These are phyloP conservation scores for Xylaria sp. DNA, from an alignment of 2,329 filamentous ascomycete species.

Conservation along the genomic window DNA sequence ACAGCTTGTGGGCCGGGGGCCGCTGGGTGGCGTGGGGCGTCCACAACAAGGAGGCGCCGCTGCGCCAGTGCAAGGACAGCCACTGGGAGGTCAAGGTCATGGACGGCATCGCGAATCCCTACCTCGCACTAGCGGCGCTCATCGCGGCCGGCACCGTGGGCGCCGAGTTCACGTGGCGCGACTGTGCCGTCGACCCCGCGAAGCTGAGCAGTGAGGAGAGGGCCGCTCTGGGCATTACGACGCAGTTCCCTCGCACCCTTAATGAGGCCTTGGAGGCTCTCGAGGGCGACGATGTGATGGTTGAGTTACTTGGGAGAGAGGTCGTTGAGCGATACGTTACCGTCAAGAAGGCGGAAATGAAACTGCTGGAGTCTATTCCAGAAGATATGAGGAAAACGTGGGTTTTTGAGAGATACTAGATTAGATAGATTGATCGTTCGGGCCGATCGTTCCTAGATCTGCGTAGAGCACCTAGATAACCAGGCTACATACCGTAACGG, in stretches of 20 bases:
- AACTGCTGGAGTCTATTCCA: slow-evolving; percentile 61
- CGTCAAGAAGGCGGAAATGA: slow-evolving; percentile 69
- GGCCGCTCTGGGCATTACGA: slow-evolving; percentile 62
- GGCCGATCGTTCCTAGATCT: not conserved
- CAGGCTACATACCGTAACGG: not conserved
- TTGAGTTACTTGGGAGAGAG: slow-evolving; percentile 57
- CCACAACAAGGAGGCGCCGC: slow-evolving; percentile 80
- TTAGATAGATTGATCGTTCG: not conserved
- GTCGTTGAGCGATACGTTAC: slow-evolving; percentile 67
- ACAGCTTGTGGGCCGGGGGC: slow-evolving; percentile 82
- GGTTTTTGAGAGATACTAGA: slow-evolving; percentile 73
- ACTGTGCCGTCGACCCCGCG: slow-evolving; percentile 67
- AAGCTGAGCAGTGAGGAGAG: slow-evolving; percentile 60
- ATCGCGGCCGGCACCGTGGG: slow-evolving; percentile 70
- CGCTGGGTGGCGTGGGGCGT: slow-evolving; percentile 84
- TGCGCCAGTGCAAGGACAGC: slow-evolving; percentile 72
- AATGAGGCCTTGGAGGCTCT: slow-evolving; percentile 66
- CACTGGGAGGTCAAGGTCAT: slow-evolving; percentile 84
- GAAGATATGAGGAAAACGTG: slow-evolving; percentile 63
- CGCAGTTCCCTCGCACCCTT: slow-evolving; percentile 65
- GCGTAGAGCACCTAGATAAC: no score
- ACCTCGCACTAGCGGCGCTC: slow-evolving; percentile 73
- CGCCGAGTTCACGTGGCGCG: slow-evolving; percentile 59
- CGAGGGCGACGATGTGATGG: slow-evolving; percentile 59
- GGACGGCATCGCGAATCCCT: slow-evolving; percentile 84